Evolutionary conservation across 345 rosid genomes (phyloP).

Genomic region (Laguncularia racemosa): DNA sequence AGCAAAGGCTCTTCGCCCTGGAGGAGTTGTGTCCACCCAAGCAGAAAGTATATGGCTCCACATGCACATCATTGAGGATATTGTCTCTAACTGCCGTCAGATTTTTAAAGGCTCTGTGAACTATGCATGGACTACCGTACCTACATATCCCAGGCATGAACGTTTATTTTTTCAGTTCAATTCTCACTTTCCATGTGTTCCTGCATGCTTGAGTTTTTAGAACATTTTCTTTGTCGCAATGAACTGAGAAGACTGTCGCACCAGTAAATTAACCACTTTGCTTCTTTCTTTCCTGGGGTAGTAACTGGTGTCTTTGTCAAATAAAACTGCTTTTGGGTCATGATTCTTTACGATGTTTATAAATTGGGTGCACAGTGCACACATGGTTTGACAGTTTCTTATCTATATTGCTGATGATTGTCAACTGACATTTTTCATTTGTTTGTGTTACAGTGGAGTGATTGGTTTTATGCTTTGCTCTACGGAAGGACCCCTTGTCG

Average conservation of each 20-base stretch:
- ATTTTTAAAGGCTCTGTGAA: constrained; percentile 90
- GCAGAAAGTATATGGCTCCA: constrained; percentile 99
- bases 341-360: not conserved
- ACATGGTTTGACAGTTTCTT: not conserved
- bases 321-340: no score
- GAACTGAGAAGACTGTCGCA: no score
- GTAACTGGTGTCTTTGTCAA: no score
- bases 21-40: constrained; percentile 91
- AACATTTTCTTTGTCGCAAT: no score
- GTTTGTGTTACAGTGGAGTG: constrained; percentile 56
- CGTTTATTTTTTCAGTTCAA: not conserved
- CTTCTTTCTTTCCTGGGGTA: no score
- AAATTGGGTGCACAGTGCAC: not conserved
- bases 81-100: constrained; percentile 78
- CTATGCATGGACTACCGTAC: constrained; percentile 98
- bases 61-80: constrained; percentile 93
- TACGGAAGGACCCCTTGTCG: constrained; percentile 78
- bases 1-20: constrained; percentile 91
- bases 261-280: no score
- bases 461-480: constrained; percentile 99
- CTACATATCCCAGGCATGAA: constrained; percentile 84
- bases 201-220: no score
- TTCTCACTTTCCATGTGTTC: constrained; percentile 1
- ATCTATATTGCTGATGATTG: constrained; percentile 5
- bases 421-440: not conserved